Conservation (phyloP, 345 rosid species). For the Rhizophora apiculata region DNA sequence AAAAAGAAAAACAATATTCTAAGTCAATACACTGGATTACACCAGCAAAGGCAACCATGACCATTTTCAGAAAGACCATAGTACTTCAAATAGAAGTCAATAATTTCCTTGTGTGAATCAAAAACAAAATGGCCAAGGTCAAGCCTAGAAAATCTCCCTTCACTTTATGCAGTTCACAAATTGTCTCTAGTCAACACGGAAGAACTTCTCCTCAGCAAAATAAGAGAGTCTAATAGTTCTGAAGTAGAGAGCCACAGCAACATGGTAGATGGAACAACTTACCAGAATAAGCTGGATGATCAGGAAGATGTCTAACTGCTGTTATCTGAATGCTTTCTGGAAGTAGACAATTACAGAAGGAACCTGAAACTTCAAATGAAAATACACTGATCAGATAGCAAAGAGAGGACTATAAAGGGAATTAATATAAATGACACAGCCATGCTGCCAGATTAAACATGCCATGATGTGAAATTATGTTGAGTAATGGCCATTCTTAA, state of each 20-base stretch:
- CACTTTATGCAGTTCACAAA: background rate
- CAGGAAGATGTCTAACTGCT: conserved; percentile 75
- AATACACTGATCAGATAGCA: conserved; percentile 14
- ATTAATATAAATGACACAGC: background rate
- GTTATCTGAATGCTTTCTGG: conserved; percentile 83
- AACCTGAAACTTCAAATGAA: conserved; percentile 61
- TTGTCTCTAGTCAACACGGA: background rate
- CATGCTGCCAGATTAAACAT: background rate
- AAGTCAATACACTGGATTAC: too few species aligned
- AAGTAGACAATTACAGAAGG: conserved; percentile 86
- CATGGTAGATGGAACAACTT: conserved; percentile 16
- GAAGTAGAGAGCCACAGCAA: background rate
- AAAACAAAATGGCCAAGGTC: too few species aligned
- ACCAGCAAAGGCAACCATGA: too few species aligned
- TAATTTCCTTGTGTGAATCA: too few species aligned
- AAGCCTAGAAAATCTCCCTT: too few species aligned
- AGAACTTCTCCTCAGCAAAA: too few species aligned
- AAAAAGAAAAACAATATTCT: too few species aligned
- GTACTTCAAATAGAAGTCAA: too few species aligned
- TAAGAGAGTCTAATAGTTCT: background rate
- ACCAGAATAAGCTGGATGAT: conserved; percentile 73
- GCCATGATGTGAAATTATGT: background rate
- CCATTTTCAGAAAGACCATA: too few species aligned
- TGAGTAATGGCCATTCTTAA: background rate
- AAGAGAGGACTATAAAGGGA: conserved; percentile 7